Conservation (phyloP, 73 alveolate species). For the Chromera velia region DNA sequence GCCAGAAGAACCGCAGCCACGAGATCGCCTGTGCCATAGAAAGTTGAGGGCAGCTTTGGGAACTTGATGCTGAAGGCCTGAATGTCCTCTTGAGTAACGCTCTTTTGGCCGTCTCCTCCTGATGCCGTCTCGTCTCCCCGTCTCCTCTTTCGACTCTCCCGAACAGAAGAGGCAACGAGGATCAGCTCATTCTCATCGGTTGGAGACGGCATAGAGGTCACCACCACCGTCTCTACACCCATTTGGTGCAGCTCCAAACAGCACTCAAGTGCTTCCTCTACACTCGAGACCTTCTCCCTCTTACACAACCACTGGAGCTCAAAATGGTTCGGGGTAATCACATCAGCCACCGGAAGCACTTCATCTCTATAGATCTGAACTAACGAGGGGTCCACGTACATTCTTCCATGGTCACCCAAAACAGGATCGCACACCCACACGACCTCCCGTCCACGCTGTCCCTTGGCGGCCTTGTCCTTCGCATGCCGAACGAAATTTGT, state of each 20-base stretch:
- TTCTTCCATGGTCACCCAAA: conserved; percentile 31
- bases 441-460: background rate
- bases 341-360: conserved; percentile 11
- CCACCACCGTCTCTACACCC: background rate
- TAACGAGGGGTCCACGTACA: conserved; percentile 19
- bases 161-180: background rate
- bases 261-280: background rate
- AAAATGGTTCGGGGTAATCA: conserved; percentile 38
- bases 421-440: conserved; percentile 27
- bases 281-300: background rate
- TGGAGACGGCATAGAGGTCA: background rate
- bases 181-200: background rate
- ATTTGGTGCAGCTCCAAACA: background rate
- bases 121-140: background rate
- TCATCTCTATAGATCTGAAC: conserved; percentile 30
- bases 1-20: background rate
- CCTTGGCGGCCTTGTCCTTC: too few relatives aligned
- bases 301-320: conserved; percentile 27
- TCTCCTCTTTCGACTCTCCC: background rate
- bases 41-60: background rate
- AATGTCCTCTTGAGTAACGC: background rate
- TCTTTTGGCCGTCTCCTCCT: background rate
- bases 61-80: background rate
- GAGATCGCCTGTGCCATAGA: background rate
- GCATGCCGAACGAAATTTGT: background rate